Percentiles rank a stretch among this genome's conserved stretches.
Evolutionary conservation across 768 basidiomycete genomes (phyloP).

Genomic region (Suillus alpinus): DNA sequence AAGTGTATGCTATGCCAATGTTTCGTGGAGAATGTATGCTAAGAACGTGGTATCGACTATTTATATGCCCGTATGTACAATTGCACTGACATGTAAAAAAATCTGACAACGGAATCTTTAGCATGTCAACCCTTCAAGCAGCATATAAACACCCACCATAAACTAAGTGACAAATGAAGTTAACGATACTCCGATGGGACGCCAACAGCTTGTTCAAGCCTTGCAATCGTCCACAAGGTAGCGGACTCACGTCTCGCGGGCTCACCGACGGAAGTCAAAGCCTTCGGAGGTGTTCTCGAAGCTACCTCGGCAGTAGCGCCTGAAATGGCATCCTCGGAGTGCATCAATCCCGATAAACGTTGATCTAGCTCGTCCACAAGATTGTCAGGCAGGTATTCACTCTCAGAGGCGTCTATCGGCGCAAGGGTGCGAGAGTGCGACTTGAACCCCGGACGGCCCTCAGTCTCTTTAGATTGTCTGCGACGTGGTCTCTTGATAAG

Average conservation of each 20-base stretch:
- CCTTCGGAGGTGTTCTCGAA: not conserved
- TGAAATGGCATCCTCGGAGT: not conserved
- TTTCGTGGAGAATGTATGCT: not conserved
- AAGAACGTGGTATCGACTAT: not conserved
- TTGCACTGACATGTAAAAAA: not conserved
- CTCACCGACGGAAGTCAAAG: not conserved
- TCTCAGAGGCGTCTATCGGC: not conserved
- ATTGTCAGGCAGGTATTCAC: not conserved
- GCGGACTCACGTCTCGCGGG: not conserved
- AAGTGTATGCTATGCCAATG: not conserved
- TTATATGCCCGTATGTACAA: not conserved
- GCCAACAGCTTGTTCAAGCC: not conserved
- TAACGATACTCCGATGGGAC: not conserved
- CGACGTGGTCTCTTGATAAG: conserved; percentile 1
- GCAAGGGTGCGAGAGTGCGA: not conserved
- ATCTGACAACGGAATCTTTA: not conserved
- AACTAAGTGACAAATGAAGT: not conserved
- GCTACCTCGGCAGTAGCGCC: not conserved
- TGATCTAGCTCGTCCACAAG: not conserved
- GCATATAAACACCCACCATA: not conserved
- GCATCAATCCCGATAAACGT: not conserved
- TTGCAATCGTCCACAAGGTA: not conserved
- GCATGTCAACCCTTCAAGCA: not conserved
- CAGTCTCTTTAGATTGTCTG: not conserved
- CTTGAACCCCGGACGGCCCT: not conserved